Evolutionary conservation across 1,284 basidiomycete genomes (phyloP).

Genomic region (Leccinum subatratum): DNA sequence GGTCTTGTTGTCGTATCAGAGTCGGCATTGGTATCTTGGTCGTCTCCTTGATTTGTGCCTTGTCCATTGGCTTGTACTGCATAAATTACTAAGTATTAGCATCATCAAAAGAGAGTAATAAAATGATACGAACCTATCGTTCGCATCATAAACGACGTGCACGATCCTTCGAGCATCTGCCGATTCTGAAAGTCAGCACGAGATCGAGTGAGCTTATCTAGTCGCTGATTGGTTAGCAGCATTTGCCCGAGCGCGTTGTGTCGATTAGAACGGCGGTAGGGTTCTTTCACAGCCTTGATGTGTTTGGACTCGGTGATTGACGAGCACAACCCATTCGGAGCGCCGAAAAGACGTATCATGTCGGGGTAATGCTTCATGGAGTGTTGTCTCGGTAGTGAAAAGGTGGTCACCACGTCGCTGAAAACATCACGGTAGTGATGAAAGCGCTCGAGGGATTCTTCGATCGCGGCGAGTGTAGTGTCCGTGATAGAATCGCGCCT

Average conservation of each 20-base stretch:
- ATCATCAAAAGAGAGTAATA: background rate
- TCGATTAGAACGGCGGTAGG: background rate
- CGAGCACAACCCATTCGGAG: too few relatives aligned
- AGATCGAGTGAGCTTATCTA: background rate
- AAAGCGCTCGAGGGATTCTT: background rate
- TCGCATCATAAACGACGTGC: background rate
- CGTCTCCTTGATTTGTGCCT: background rate
- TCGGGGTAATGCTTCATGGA: too few relatives aligned
- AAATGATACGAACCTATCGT: background rate
- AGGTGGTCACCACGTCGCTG: background rate
- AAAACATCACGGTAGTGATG: background rate
- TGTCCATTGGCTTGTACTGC: background rate
- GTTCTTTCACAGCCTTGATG: background rate
- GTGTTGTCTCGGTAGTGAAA: background rate
- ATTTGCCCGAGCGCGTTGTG: background rate
- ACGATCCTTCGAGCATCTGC: background rate
- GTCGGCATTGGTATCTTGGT: background rate
- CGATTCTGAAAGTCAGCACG: background rate
- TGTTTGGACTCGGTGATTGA: background rate
- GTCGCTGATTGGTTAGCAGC: background rate
- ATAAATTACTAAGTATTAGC: background rate
- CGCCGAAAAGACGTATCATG: too few relatives aligned
- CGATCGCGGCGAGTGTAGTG: background rate
- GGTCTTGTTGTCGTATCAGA: background rate
- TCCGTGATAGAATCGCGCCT: background rate